phyloP scores from a whole-genome alignment of 352 stramenopile species.

The Globisporangium cederbergense region DNA sequence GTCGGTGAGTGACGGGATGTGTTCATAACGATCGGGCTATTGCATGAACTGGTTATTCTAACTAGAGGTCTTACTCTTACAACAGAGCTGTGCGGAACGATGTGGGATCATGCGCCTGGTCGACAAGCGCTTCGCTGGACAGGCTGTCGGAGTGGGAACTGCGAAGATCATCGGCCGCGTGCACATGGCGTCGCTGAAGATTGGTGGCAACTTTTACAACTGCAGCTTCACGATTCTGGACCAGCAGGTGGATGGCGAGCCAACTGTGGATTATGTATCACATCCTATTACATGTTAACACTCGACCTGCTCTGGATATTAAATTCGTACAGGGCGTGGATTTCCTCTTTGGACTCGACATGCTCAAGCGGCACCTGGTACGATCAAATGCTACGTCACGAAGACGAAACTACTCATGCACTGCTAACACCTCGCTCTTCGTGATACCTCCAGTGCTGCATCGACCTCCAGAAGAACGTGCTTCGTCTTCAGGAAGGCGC shows the following conservation, averaged over 20 bases:
- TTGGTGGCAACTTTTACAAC: conserved; percentile 88
- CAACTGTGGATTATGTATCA: background rate
- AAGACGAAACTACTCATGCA: background rate
- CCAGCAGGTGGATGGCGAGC: conserved; percentile 40
- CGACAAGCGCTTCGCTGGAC: conserved; percentile 86
- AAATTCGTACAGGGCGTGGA: conserved; percentile 85
- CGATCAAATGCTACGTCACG: background rate
- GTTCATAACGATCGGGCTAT: background rate
- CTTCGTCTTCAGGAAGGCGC: conserved; percentile 77
- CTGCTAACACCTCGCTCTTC: conserved; percentile 1
- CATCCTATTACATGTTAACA: background rate
- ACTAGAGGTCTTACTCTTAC: conserved; percentile 3
- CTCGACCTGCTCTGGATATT: background rate
- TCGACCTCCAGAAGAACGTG: conserved; percentile 93
- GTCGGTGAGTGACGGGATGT: conserved; percentile 38
- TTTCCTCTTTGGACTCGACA: conserved; percentile 98
- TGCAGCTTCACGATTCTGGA: conserved; percentile 94
- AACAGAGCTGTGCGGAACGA: conserved; percentile 81
- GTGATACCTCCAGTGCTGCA: conserved; percentile 72
- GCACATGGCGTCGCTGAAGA: conserved; percentile 91
- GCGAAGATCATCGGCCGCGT: conserved; percentile 96
- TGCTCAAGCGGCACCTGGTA: conserved; percentile 96
- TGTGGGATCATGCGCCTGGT: conserved; percentile 90
- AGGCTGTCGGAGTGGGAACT: conserved; percentile 94
- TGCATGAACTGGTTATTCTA: background rate